phyloP scores from a whole-genome alignment of 1,139 yeast species.

The Citeromyces hawaiiensis region DNA sequence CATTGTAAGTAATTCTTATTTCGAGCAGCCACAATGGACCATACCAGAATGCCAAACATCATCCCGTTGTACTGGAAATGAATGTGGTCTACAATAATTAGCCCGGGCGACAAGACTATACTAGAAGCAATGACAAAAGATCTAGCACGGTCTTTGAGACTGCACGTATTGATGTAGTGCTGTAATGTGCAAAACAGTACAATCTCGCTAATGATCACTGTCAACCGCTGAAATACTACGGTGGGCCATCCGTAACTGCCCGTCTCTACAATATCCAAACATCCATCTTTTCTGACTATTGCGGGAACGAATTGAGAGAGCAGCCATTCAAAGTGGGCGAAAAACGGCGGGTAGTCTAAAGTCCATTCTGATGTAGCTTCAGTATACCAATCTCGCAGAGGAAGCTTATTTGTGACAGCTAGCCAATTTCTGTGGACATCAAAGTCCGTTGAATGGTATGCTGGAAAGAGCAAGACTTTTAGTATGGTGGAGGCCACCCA shows the following conservation, averaged over 20 bases:
- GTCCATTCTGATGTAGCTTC: slow-evolving; percentile 92
- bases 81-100: slow-evolving; percentile 78
- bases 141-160: slow-evolving; percentile 24
- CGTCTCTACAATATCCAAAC: slow-evolving; percentile 48
- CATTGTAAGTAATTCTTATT: slow-evolving; percentile 42
- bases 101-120: slow-evolving; percentile 78
- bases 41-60: slow-evolving; percentile 72
- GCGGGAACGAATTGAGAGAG: slow-evolving; percentile 62
- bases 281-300: slow-evolving; percentile 57
- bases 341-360: slow-evolving; percentile 92
- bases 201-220: slow-evolving; percentile 71
- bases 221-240: slow-evolving; percentile 62
- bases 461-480: slow-evolving; percentile 32
- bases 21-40: slow-evolving; percentile 62
- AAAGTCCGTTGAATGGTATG: slow-evolving; percentile 80
- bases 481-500: slow-evolving; percentile 49
- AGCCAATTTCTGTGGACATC: slow-evolving; percentile 97
- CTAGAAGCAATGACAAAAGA: slow-evolving; percentile 75
- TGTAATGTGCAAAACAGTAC: slow-evolving; percentile 60
- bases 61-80: slow-evolving; percentile 94
- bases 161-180: slow-evolving; percentile 48
- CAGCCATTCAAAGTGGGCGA: slow-evolving; percentile 86
- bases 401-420: slow-evolving; percentile 75
- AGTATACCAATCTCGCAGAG: slow-evolving; percentile 68
- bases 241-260: slow-evolving; percentile 73